Conservation (phyloP, 2,329 filamentous ascomycete species). For the Microcera coccophila region DNA sequence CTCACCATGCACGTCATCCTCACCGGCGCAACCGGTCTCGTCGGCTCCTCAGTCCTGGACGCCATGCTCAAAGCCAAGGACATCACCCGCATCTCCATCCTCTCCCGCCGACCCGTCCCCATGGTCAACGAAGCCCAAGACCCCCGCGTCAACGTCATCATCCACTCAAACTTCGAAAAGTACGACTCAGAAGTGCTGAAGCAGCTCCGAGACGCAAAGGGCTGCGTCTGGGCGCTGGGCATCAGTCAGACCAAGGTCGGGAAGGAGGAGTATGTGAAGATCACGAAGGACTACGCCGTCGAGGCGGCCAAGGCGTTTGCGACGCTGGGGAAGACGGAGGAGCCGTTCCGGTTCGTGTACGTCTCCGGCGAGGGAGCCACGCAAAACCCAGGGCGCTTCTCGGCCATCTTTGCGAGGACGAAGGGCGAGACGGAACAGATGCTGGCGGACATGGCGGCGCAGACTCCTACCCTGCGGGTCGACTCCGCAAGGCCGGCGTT, state of each 20-base stretch:
- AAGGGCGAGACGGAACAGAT: constrained; percentile 64
- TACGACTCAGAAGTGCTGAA: constrained; percentile 57
- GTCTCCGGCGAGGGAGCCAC: constrained; percentile 64
- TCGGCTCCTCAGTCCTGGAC: constrained; percentile 59
- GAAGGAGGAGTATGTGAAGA: constrained; percentile 63
- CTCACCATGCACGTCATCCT: constrained; percentile 59
- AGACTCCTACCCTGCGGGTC: constrained; percentile 46
- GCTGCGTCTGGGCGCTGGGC: constrained; percentile 71
- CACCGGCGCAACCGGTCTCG: constrained; percentile 64
- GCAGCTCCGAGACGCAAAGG: constrained; percentile 60
- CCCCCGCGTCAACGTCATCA: constrained; percentile 60
- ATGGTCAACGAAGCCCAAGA: constrained; percentile 57
- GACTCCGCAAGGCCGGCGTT: constrained; percentile 56
- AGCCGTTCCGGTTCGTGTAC: constrained; percentile 66
- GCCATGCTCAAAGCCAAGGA: constrained; percentile 53
- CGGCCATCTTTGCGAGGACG: constrained; percentile 56
- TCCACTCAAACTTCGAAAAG: constrained; percentile 61
- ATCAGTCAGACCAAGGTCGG: constrained; percentile 57
- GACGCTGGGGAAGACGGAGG: constrained; percentile 36
- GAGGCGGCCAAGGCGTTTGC: constrained; percentile 60
- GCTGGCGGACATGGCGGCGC: constrained; percentile 50
- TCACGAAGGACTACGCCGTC: constrained; percentile 64
- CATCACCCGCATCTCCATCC: constrained; percentile 63
- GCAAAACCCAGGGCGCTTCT: constrained; percentile 51
- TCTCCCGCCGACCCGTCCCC: constrained; percentile 61